Percentiles rank a stretch among this genome's conserved stretches.
Conservation (phyloP, 106 monocot genomes). For the Hemerocallis citrina region DNA sequence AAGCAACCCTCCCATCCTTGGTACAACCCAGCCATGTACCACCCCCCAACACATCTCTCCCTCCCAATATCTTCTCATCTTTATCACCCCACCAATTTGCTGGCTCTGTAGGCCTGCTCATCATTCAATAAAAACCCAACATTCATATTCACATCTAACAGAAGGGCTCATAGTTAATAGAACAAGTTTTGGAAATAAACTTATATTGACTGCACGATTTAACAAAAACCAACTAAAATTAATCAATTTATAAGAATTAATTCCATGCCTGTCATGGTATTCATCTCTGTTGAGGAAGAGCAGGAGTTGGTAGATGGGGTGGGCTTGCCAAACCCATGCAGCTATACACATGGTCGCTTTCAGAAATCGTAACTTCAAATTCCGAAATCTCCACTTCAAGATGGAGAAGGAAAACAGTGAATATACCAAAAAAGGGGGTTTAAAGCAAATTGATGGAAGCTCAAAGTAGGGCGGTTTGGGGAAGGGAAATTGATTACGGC, state of each 20-base stretch:
- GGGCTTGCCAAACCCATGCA: conserved; percentile 84
- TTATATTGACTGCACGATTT: neutral
- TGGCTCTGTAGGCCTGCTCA: conserved; percentile 70
- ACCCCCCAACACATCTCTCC: conserved; percentile 65
- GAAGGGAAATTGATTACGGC: too few relatives aligned
- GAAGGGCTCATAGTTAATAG: too few relatives aligned
- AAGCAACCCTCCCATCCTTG: conserved; percentile 67
- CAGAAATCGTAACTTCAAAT: too few relatives aligned
- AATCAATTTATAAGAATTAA: too few relatives aligned
- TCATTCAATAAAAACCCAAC: neutral
- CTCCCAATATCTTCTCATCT: conserved; percentile 58
- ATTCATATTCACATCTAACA: neutral
- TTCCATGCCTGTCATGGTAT: conserved; percentile 63
- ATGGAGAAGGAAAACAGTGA: too few relatives aligned
- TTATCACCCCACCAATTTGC: conserved; percentile 72
- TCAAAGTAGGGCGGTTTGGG: too few relatives aligned
- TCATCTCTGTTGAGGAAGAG: conserved; percentile 80
- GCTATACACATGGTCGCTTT: conserved; percentile 41
- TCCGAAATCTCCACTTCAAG: too few relatives aligned
- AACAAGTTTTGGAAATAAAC: too few relatives aligned
- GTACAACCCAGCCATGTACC: conserved; percentile 96
- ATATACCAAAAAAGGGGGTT: too few relatives aligned
- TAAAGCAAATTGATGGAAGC: too few relatives aligned
- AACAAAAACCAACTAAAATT: too few relatives aligned
- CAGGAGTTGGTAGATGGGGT: conserved; percentile 58